Evolutionary conservation across 805 yeast genomes (phyloP), one percentile per base, ranked within the genome.

Genomic region (Teunomyces cretensis): DNA sequence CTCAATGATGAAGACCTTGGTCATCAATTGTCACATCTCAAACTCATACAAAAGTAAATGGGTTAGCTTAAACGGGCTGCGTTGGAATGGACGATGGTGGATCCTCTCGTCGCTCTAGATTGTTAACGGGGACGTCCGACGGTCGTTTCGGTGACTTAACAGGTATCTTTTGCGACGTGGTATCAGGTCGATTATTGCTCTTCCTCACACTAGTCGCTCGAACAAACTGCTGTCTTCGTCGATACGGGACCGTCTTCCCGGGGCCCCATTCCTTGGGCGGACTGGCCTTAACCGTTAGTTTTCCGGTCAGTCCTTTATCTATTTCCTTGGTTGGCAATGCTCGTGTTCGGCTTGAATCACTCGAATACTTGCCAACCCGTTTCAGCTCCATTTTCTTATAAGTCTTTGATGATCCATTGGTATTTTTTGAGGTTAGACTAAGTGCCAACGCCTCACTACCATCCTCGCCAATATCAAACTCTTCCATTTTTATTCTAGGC

Each of bases 241-340:
- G 38, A 35, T 9, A 16, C 26, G 27, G 27, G n/a, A 22, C 28
- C 9, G 28, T 22, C 15, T 35, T 35, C 8, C 12, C 28, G 28
- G 14, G n/a, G 17, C 27, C 33, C 33, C 35, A 28, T 17, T 7
- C 38, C 17, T 35, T 35, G 9, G 24, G 27, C 19, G 28, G 13
- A 22, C 38, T 35, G 14, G 48, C 42, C 39, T 26, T 37, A 41
- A 45, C 48, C 45, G 39, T 36, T 30, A 41, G 45, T 45, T 41
- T 41, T 15, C 42, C 30, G 22, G 42, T 41, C 32, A 27, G 11
- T n/a, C 37, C 37, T 7, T 12, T 17, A 35, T 17, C 8, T 12
- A n/a, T 4, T n/a, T 24, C 28, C 22, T n/a, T 19, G 14, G 9
- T 19, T 3, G 22, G 22, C 22, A 19, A 19, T 19, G 6, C 24